phyloP scores from a whole-genome alignment of 768 basidiomycete genomes.

The Chalciporus sphaerocephalus region DNA sequence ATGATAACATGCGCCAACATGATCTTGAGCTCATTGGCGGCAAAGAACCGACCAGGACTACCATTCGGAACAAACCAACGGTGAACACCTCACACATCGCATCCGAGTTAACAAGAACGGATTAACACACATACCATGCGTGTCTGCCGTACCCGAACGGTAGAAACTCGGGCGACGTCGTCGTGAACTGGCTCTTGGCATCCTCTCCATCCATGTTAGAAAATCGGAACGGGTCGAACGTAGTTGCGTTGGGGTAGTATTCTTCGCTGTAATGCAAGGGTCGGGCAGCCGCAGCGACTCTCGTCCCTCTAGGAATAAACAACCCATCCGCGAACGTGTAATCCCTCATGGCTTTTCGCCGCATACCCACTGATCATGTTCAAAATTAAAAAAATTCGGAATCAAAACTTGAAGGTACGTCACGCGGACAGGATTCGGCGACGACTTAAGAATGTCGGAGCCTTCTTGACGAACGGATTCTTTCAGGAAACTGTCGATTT shows the following conservation, averaged over 20 bases:
- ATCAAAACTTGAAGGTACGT: no score
- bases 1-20: no score
- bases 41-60: no score
- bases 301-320: constrained; percentile 29
- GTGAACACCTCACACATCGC: no score
- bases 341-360: constrained; percentile 27
- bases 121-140: constrained; percentile 21
- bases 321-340: constrained; percentile 36
- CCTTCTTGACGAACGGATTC: constrained; percentile 31
- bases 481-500: constrained; percentile 38
- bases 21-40: no score
- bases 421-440: no score
- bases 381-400: not conserved
- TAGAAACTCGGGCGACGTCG: constrained; percentile 30
- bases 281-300: not conserved
- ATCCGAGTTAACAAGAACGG: no score
- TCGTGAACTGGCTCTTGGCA: constrained; percentile 33
- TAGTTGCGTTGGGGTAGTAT: no score
- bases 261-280: no score
- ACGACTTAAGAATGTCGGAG: constrained; percentile 1
- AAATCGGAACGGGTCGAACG: constrained; percentile 49
- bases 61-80: no score
- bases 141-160: constrained; percentile 32
- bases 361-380: constrained; percentile 22
- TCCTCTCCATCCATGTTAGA: constrained; percentile 31